Percentiles rank a stretch among this genome's conserved stretches.
Conservation (phyloP, 768 basidiomycete species). For the Krasilnikovozyma curviuscula region DNA sequence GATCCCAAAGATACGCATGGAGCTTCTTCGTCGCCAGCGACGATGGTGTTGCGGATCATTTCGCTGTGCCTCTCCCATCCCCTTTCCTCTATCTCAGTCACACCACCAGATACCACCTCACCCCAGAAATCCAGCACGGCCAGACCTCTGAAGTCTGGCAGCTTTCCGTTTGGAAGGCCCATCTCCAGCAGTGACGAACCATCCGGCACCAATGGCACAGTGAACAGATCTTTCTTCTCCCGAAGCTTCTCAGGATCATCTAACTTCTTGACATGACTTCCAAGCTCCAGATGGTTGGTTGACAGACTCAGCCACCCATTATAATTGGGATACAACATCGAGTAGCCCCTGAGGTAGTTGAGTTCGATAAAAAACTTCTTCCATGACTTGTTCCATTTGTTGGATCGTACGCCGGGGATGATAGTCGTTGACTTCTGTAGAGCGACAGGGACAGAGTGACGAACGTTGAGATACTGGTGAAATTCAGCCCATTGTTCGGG, state of each 20-base stretch:
- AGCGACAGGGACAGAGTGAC: slow-evolving; percentile 37
- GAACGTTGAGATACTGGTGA: slow-evolving; percentile 51
- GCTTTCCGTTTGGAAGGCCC: slow-evolving; percentile 33
- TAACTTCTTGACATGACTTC: slow-evolving; percentile 51
- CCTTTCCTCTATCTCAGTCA: too few relatives aligned
- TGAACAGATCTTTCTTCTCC: slow-evolving; percentile 45
- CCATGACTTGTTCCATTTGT: slow-evolving; percentile 65
- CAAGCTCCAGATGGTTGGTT: slow-evolving; percentile 75
- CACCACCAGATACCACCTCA: slow-evolving; percentile 26
- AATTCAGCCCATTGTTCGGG: slow-evolving; percentile 77
- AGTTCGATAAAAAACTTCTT: slow-evolving; percentile 81
- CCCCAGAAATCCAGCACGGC: slow-evolving; percentile 56
- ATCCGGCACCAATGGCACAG: slow-evolving; percentile 47
- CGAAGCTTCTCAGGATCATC: slow-evolving; percentile 30
- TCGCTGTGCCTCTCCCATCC: too few relatives aligned
- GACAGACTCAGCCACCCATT: slow-evolving; percentile 51
- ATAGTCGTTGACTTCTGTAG: slow-evolving; percentile 31
- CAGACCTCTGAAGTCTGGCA: slow-evolving; percentile 39
- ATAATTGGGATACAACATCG: slow-evolving; percentile 81
- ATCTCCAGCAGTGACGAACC: slow-evolving; percentile 18
- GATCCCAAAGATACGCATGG: too few relatives aligned
- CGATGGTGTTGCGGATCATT: too few relatives aligned
- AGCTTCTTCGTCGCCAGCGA: too few relatives aligned
- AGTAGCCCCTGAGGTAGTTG: slow-evolving; percentile 58
- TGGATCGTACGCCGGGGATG: slow-evolving; percentile 59